Conservation (phyloP, 768 basidiomycete species). For the Fomitopsis serialis region DNA sequence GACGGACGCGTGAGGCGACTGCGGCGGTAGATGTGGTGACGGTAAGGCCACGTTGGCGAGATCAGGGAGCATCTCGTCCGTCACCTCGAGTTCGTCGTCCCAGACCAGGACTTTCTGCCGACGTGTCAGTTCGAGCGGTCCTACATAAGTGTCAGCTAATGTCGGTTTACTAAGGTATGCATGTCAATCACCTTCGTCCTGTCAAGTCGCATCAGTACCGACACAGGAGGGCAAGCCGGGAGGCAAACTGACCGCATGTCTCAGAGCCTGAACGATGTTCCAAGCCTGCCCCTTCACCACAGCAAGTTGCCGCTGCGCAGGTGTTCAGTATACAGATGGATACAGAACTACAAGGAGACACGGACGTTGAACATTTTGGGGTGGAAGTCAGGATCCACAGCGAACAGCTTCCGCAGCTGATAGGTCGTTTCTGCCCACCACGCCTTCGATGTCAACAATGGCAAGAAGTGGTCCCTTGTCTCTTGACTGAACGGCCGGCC, state of each 20-base stretch:
- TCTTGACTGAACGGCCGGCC: conserved; percentile 81
- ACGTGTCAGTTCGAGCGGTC: conserved; percentile 88
- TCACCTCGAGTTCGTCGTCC: conserved; percentile 79
- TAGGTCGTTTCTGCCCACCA: conserved; percentile 92
- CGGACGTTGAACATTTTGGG: conserved; percentile 83
- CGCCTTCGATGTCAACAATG: conserved; percentile 70
- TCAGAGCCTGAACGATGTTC: conserved; percentile 83
- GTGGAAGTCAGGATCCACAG: conserved; percentile 81
- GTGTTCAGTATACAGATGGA: not conserved
- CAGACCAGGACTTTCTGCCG: conserved; percentile 76
- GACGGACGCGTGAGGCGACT: conserved; percentile 57
- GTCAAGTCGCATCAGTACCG: not conserved
- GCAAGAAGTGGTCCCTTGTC: conserved; percentile 78
- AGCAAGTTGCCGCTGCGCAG: conserved; percentile 69
- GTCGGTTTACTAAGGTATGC: not conserved
- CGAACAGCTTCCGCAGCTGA: conserved; percentile 71
- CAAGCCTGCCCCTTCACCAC: conserved; percentile 92
- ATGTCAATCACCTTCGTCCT: conserved; percentile 68
- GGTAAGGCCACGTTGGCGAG: conserved; percentile 26
- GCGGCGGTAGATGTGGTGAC: conserved; percentile 20
- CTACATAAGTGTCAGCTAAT: conserved; percentile 31
- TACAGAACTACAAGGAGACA: conserved; percentile 2
- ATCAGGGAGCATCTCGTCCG: conserved; percentile 44
- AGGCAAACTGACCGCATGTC: conserved; percentile 51
- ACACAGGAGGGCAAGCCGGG: not conserved